Conservation (phyloP, 2,329 filamentous ascomycete species). For the Alternaria incomplexa region DNA sequence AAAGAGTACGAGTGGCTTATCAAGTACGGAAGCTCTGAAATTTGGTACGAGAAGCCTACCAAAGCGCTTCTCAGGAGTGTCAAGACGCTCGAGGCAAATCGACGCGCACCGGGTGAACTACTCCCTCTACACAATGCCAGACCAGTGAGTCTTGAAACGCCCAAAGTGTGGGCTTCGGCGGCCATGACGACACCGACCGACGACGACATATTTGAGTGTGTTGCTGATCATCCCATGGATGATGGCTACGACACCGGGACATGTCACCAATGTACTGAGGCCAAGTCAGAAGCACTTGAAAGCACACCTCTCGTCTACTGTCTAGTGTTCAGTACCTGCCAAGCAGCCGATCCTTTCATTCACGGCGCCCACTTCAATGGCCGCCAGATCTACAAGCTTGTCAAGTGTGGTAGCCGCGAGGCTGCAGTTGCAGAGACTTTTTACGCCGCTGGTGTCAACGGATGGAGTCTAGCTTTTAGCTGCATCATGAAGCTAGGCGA, state of each 20-base stretch:
- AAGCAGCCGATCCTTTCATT: conserved; percentile 21
- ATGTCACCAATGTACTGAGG: conserved; percentile 36
- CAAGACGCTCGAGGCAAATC: conserved; percentile 1
- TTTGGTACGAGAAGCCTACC: conserved; percentile 41
- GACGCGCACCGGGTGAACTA: conserved; percentile 17
- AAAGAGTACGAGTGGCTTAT: conserved; percentile 40
- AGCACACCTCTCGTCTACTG: conserved; percentile 31
- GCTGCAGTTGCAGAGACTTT: conserved; percentile 38
- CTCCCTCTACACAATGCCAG: conserved; percentile 16
- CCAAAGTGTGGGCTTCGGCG: conserved; percentile 38
- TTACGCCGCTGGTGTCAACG: conserved; percentile 35
- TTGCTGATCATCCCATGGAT: conserved; percentile 19
- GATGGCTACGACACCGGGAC: conserved; percentile 16
- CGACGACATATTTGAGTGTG: conserved; percentile 37
- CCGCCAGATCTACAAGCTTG: conserved; percentile 36
- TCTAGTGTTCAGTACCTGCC: conserved; percentile 33
- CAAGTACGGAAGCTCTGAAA: conserved; percentile 27
- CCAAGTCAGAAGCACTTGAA: conserved; percentile 34
- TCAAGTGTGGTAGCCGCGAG: conserved; percentile 42
- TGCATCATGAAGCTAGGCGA: conserved; percentile 38
- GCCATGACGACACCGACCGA: conserved; percentile 38
- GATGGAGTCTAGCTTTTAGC: conserved; percentile 41
- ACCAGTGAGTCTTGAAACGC: conserved; percentile 29
- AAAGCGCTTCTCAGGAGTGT: conserved; percentile 19
- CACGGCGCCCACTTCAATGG: conserved; percentile 21